Evolutionary conservation across 257 asterid species (phyloP).

Genomic region (Fraxinus excelsior): DNA sequence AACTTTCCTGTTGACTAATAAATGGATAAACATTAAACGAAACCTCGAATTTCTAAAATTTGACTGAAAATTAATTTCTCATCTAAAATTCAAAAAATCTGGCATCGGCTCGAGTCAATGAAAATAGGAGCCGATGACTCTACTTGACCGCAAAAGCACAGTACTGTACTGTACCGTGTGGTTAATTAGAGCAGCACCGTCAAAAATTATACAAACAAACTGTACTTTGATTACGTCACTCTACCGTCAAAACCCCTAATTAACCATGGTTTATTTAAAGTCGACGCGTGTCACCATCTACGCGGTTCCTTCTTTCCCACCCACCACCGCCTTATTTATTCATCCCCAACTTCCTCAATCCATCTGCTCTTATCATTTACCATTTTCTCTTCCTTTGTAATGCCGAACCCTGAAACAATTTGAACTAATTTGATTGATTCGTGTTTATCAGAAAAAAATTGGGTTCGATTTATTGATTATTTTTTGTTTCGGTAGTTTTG

Average conservation of each 20-base stretch:
- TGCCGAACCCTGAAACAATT: not conserved
- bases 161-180: not conserved
- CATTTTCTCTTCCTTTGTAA: not conserved
- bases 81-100: not conserved
- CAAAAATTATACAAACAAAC: not conserved
- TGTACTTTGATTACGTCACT: too few species aligned
- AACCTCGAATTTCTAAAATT: not conserved
- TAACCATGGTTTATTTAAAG: conserved; percentile 29
- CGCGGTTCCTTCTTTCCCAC: conserved; percentile 60
- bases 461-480: not conserved
- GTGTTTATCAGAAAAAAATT: not conserved
- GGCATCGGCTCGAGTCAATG: not conserved
- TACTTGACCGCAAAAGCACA: not conserved
- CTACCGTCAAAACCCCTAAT: not conserved
- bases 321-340: conserved; percentile 56
- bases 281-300: conserved; percentile 73
- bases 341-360: conserved; percentile 1
- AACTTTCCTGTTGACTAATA: not conserved
- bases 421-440: not conserved
- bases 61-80: not conserved
- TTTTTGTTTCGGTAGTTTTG: not conserved
- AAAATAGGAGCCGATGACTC: not conserved
- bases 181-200: not conserved
- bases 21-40: not conserved
- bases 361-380: conserved; percentile 2